Percentiles rank a stretch among this genome's conserved stretches.
Conservation (phyloP, 208 protist genomes). For the Crithidia expoeki region DNA sequence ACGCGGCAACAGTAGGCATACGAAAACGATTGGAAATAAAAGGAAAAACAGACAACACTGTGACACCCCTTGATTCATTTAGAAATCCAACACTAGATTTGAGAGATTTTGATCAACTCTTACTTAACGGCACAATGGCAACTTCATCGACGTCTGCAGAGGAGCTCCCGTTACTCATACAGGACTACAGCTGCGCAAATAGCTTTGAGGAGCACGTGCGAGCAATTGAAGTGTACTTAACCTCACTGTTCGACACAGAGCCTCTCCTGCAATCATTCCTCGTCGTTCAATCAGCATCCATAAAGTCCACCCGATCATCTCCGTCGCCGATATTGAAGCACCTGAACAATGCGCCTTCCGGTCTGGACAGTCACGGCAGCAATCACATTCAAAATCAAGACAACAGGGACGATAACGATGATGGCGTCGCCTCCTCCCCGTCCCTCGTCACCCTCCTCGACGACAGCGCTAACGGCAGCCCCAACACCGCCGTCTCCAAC, state of each 20-base stretch:
- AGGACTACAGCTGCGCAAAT: slow-evolving; percentile 79
- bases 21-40: not conserved
- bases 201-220: slow-evolving; percentile 66
- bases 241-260: slow-evolving; percentile 43
- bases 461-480: not conserved
- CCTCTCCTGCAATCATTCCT: slow-evolving; percentile 51
- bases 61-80: too few relatives aligned
- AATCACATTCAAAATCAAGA: too few relatives aligned
- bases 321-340: not conserved
- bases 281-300: not conserved
- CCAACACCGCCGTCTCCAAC: not conserved
- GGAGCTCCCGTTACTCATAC: slow-evolving; percentile 72
- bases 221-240: slow-evolving; percentile 58
- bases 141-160: slow-evolving; percentile 17
- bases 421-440: slow-evolving; percentile 6
- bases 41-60: not conserved
- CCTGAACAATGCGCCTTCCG: not conserved
- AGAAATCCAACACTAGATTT: too few relatives aligned
- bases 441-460: slow-evolving; percentile 24
- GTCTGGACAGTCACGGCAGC: not conserved
- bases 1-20: not conserved
- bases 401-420: not conserved
- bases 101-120: too few relatives aligned
- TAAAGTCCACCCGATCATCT: slow-evolving; percentile 1
- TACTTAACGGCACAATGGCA: not conserved